Percentiles rank a stretch among this genome's conserved stretches.
Evolutionary conservation across 805 yeast species (phyloP).

Genomic region (Cyberlindnera mycetangii): DNA sequence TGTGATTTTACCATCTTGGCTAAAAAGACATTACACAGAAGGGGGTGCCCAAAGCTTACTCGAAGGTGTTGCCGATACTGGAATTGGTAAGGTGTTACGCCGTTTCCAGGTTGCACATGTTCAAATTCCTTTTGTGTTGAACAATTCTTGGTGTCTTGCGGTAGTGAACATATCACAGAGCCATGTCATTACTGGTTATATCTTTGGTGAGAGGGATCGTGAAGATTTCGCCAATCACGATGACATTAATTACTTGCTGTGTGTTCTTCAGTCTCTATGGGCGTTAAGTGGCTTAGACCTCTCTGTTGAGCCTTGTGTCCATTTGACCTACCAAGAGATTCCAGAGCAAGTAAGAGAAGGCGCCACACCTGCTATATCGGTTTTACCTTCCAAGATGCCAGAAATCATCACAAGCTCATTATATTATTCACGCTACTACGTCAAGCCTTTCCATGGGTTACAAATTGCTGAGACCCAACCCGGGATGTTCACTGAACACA

Average conservation of each 20-base stretch:
- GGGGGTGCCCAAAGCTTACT: neutral
- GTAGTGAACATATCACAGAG: slow-evolving; percentile 1
- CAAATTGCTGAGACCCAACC: neutral
- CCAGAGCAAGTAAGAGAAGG: neutral
- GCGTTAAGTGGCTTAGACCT: neutral
- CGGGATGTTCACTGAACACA: neutral
- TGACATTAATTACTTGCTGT: neutral
- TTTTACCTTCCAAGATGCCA: neutral
- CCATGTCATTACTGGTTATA: neutral
- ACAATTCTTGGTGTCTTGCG: neutral
- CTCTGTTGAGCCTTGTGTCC: neutral
- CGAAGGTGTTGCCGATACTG: neutral
- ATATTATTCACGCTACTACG: neutral
- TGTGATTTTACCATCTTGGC: neutral
- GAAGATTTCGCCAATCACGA: neutral
- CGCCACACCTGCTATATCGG: neutral
- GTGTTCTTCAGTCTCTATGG: slow-evolving; percentile 1
- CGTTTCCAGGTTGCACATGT: neutral
- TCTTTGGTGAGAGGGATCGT: neutral
- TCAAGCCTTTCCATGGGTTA: slow-evolving; percentile 1
- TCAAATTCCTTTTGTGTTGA: neutral
- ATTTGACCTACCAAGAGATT: neutral
- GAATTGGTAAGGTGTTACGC: slow-evolving; percentile 1
- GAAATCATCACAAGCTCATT: neutral
- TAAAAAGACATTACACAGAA: neutral